Base-by-base conservation (phyloP, 1,284 basidiomycete genomes). In the Ceratobasidium papillatum region DNA sequence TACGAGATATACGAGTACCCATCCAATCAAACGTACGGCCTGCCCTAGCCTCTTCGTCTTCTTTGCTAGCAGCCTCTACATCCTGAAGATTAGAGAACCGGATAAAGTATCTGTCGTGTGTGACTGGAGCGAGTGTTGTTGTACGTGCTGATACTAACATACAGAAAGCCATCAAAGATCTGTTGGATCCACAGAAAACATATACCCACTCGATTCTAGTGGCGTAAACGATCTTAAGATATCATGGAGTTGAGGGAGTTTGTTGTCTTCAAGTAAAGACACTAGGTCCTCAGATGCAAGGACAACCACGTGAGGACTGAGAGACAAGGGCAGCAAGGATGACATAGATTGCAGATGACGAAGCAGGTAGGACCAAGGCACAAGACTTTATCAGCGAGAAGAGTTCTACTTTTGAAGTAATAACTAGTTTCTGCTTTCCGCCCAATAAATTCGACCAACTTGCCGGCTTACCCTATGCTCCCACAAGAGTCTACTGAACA, bases 151-250 rank as follows among this genome's bases (percentile, higher is more conserved):
- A 91, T 47, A 94, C 92, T 94, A 76, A 27, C n/a, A 45, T 52
- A 47, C 45, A 75, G n/a, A 71, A 72, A 64, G 14, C 63, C 75
- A 49, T 58, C 25, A 74, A 19, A 30, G 14, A 72, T 51, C 49
- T 2, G 47, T 49, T 12, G 51, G 66, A 25, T 36, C 32, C 41
- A 58, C 25, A 45, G 34, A 36, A 47, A 58, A 61, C 41, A 45
- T 56, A 11, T 61, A 78, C 81, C 69, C 81, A 91, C 92, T 85
- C 92, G 89, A 2, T 91, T 71, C 89, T 68, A 94, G 83, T n/a
- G 93, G 92, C 1, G 92, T 91, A 79, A 94, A 94, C 8, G 91
- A 92, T 80, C 94, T 92, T 25, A 94, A 84, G 63, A 94, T 86
- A 77, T 90, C 85, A 34, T 88, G 87, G 19, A 94, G 81, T 32